Conservation (phyloP, 768 basidiomycete genomes). For the Boletus subparvulus region DNA sequence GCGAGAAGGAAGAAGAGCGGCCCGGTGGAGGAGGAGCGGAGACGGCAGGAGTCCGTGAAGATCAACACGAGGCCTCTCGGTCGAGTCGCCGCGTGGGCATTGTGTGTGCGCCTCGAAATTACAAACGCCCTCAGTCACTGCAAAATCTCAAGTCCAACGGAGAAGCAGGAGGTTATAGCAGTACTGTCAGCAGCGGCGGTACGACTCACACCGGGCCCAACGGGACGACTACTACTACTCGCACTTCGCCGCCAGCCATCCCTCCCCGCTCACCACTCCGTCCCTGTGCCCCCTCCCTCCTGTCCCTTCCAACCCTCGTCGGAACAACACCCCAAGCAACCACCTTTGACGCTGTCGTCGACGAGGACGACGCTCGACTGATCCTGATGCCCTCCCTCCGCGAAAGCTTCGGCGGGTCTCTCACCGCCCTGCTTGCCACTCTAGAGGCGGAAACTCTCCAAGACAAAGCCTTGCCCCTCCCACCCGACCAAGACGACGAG, state of each 20-base stretch:
- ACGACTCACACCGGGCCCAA: slow-evolving; percentile 5
- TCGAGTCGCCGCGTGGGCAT: slow-evolving; percentile 45
- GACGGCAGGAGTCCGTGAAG: slow-evolving; percentile 15
- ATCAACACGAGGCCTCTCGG: slow-evolving; percentile 36
- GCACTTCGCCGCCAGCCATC: slow-evolving; percentile 22
- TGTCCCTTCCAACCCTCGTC: slow-evolving; percentile 11
- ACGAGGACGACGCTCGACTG: slow-evolving; percentile 18
- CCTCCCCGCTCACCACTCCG: slow-evolving; percentile 34
- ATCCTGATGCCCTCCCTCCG: slow-evolving; percentile 32
- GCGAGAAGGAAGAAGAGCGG: background rate
- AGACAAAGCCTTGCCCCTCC: slow-evolving; percentile 32
- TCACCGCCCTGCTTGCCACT: slow-evolving; percentile 31
- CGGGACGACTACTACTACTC: slow-evolving; percentile 2
- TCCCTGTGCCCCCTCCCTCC: slow-evolving; percentile 22
- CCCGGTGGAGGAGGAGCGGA: slow-evolving; percentile 22
- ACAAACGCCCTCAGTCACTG: slow-evolving; percentile 34
- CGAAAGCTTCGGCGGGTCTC: slow-evolving; percentile 33
- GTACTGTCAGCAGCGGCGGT: slow-evolving; percentile 10
- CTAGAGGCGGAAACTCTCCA: slow-evolving; percentile 31
- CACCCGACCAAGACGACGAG: slow-evolving; percentile 28
- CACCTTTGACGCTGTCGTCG: background rate
- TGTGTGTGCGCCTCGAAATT: slow-evolving; percentile 35
- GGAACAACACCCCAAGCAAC: slow-evolving; percentile 11
- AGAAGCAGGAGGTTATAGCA: slow-evolving; percentile 7
- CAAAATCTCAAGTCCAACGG: slow-evolving; percentile 26